A percentile compares a stretch with the other conserved stretches of the same genome.
Evolutionary conservation across 371 early-diverging fungal genomes (phyloP).

Genomic region (Batkoa obscura): DNA sequence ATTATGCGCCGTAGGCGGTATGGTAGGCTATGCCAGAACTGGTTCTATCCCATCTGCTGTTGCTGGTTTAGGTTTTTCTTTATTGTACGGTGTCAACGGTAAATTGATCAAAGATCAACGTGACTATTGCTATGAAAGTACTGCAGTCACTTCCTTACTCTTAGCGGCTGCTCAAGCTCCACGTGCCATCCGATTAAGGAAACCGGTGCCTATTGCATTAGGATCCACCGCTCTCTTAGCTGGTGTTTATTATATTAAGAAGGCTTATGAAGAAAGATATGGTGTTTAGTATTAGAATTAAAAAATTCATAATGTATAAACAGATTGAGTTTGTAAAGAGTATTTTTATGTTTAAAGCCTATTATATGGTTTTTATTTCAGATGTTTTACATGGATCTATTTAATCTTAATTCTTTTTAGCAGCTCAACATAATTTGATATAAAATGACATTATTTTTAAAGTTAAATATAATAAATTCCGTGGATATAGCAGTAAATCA

Average conservation of each 20-base stretch:
- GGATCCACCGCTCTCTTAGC: neutral
- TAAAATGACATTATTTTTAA: too few relatives aligned
- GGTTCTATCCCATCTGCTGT: conserved; percentile 1
- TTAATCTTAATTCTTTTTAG: too few relatives aligned
- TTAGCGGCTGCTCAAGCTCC: conserved; percentile 1
- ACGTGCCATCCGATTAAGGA: neutral
- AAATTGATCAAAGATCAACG: neutral
- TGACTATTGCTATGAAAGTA: neutral
- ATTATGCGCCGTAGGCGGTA: neutral
- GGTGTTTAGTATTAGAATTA: conserved; percentile 1
- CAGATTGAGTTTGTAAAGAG: too few relatives aligned
- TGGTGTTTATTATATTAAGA: conserved; percentile 1
- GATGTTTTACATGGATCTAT: too few relatives aligned
- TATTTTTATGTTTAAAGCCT: too few relatives aligned
- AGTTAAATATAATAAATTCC: too few relatives aligned
- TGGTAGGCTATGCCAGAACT: conserved; percentile 5
- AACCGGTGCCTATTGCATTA: conserved; percentile 3
- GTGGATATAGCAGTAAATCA: too few relatives aligned
- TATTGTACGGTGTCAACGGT: neutral
- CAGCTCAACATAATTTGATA: too few relatives aligned
- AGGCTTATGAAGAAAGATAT: conserved; percentile 2
- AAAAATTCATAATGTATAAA: too few relatives aligned
- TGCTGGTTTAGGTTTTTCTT: conserved; percentile 1
- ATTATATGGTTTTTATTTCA: too few relatives aligned
- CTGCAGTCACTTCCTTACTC: neutral